Base-by-base conservation (phyloP, 331 rosid species). In the Pyrus hybrid region DNA sequence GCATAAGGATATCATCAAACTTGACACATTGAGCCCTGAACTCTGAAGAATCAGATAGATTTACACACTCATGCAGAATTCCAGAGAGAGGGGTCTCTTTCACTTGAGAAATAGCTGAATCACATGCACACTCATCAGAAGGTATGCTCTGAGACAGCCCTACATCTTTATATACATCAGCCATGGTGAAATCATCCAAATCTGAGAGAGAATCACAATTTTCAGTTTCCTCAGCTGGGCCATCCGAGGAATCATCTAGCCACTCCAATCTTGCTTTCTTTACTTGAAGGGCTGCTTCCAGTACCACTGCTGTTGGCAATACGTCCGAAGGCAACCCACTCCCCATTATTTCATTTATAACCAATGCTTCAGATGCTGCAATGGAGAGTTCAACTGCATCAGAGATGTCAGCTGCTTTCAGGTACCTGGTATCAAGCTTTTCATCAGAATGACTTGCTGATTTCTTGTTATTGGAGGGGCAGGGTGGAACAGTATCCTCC, bases 281-380 rank as follows among this genome's bases (percentile, higher is more conserved):
- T 78, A 93, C 87, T 74, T 56, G 76, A 66, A 93, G 96, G 74
- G 97, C 87, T 83, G 79, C 86, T 86, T 93, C 98, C 80, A 91
- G 93, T 22, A 86, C 81, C 64, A 83, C 84, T 78, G 82, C 85
- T 58, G 85, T 58, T 76, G 74, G 80, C 56, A 83, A 35, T 80
- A 76, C 78, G 76, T 88, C 85, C 33, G 71, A 69, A 78, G 77
- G 73, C 68, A 82, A 68, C 71, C 69, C 91, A 81, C 32, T 63
- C 79, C 84, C 84, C 26, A 78, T 80, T 67, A 85, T 72, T 74
- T 91, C 96, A 76, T 93, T 87, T 80, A 93, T 88, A 80, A 86
- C 92, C 79, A 93, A 51, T 82, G 96, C 97, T 80, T 93, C 98
- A 33, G 98, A 93, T 75, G 98, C 98, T 20, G 85, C 90, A 73